Base-by-base conservation (phyloP, 768 basidiomycete species). In the Lyophyllum decastes region DNA sequence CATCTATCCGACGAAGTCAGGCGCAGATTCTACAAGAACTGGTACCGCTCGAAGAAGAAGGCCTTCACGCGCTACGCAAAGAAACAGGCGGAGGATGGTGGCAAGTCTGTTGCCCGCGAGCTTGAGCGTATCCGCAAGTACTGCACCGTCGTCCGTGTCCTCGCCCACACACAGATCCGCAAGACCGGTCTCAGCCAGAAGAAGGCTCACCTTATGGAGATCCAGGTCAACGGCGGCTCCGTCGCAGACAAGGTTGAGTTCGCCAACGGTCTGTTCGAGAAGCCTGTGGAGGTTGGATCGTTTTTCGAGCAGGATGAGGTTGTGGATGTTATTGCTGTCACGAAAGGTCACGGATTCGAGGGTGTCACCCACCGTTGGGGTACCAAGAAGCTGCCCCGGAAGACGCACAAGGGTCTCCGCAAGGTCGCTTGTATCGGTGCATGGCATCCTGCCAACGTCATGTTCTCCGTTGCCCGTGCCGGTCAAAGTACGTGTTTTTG, bases 41-140 rank as follows among this genome's bases (percentile, higher is more conserved):
- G 96, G 95, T 98, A 98, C 84, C 89, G 93, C 67, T 96, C 94
- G 49, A 99, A 99, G 92, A 98, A 98, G 87, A 99, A 99, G 89
- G 97, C 97, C 40, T 99, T 98, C 87, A 99, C 97, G 70, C 94
- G 94, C 73, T 99, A 99, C 78, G 95, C 97, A 74, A 97, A 97
- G 88, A 98, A 96, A 82, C 90, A 96, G 75, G 91, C 95, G 57
- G 96, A 98, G 75, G 91, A 95, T 70, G 85, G 85, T 65, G 94
- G 94, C 73, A 94, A 94, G 78, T 92, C 92, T 53, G 85, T 93
- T 68, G 82, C 87, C 61, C 94, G 95, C 71, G 97, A 99, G 76
- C 89, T 99, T 68, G 96, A 98, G 82, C 94, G 97, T 68, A 98
- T 99, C 72, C 92, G 94, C 82, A 98, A 98, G 78, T 98, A 99